A percentile compares a stretch with the other conserved stretches of the same genome.
These are phyloP conservation scores for Forsythia viridissima DNA, from an alignment of 257 asterid genomes.

Conservation along the genomic window DNA sequence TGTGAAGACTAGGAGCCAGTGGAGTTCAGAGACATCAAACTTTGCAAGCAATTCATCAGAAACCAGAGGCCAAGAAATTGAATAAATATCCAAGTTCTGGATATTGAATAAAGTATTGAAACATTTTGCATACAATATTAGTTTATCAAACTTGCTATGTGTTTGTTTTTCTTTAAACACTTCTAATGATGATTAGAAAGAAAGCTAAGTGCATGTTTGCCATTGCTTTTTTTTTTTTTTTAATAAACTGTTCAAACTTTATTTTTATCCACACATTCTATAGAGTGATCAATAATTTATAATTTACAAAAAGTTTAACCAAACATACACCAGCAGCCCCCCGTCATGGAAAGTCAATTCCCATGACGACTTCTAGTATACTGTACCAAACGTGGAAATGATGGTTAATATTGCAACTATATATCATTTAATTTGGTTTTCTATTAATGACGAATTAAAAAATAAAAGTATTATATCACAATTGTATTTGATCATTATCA, in stretches of 20 bases:
- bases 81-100: neutral
- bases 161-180: neutral
- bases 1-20: constrained; percentile 21
- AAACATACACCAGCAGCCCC: too few relatives aligned
- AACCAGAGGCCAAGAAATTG: neutral
- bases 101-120: neutral
- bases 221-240: too few relatives aligned
- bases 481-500: too few relatives aligned
- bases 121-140: neutral
- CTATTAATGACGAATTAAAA: neutral
- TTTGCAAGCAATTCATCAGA: neutral
- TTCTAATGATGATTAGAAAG: neutral
- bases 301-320: too few relatives aligned
- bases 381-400: neutral
- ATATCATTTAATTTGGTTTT: too few relatives aligned
- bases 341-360: neutral
- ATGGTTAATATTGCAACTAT: neutral
- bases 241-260: too few relatives aligned
- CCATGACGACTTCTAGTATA: neutral
- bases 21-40: neutral
- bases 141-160: neutral
- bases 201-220: neutral
- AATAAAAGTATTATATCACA: neutral
- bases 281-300: too few relatives aligned
- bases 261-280: too few relatives aligned